These are phyloP conservation scores for Naganishia vishniacii DNA, from an alignment of 768 basidiomycete genomes.

Conservation along the genomic window DNA sequence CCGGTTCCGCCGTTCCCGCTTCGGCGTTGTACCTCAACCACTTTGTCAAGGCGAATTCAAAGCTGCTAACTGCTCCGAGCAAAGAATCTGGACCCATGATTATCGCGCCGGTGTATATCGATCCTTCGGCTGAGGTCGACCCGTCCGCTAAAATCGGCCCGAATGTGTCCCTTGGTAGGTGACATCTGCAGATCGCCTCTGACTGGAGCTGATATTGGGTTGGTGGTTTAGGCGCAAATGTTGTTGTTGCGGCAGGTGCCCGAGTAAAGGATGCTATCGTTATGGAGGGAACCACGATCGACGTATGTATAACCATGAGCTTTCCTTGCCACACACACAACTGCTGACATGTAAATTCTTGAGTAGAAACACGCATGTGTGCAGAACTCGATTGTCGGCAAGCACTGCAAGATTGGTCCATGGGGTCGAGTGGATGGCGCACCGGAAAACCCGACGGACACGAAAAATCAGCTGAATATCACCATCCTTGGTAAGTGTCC, in stretches of 20 bases:
- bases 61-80: constrained; percentile 39
- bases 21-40: constrained; percentile 50
- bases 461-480: constrained; percentile 49
- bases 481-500: constrained; percentile 49
- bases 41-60: constrained; percentile 48
- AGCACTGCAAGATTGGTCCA: constrained; percentile 50
- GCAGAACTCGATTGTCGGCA: constrained; percentile 48
- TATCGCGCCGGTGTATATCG: constrained; percentile 50
- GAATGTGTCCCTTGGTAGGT: constrained; percentile 40
- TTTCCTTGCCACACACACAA: not conserved
- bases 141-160: constrained; percentile 52
- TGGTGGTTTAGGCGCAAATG: constrained; percentile 44
- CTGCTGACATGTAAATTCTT: not conserved
- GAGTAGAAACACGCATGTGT: constrained; percentile 48
- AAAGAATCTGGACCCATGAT: constrained; percentile 38
- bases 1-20: constrained; percentile 53
- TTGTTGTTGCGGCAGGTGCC: constrained; percentile 48
- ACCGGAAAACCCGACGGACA: constrained; percentile 30
- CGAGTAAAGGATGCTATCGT: constrained; percentile 51
- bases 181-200: not conserved
- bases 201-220: not conserved
- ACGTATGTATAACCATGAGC: constrained; percentile 32
- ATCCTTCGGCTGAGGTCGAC: constrained; percentile 50
- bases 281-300: constrained; percentile 48
- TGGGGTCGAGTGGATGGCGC: constrained; percentile 52